Conservation (phyloP, 768 basidiomycete species). For the Auricularia sp. region DNA sequence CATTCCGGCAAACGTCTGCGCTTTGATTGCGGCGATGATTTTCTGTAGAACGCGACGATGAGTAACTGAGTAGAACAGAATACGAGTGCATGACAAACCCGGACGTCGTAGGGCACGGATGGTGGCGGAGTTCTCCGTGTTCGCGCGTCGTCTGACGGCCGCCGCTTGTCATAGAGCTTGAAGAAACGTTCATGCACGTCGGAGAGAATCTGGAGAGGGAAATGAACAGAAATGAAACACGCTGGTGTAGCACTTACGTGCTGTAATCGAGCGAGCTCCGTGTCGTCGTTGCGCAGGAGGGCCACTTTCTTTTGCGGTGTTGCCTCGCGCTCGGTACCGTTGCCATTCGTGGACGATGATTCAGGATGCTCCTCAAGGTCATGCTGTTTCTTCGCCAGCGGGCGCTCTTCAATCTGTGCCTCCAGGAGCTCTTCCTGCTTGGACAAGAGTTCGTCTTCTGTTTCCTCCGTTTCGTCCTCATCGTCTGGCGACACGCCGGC, state of each 20-base stretch:
- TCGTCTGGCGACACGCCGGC: constrained; percentile 10
- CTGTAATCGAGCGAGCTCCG: constrained; percentile 68
- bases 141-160: neutral
- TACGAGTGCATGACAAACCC: no score
- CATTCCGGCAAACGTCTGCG: constrained; percentile 63
- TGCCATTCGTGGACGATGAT: constrained; percentile 7
- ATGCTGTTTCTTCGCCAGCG: constrained; percentile 82
- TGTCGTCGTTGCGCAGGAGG: constrained; percentile 77
- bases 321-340: constrained; percentile 1
- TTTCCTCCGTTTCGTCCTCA: constrained; percentile 34
- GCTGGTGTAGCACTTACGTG: constrained; percentile 35
- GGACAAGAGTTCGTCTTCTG: constrained; percentile 40
- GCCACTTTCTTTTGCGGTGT: constrained; percentile 38
- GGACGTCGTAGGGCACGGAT: no score
- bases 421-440: constrained; percentile 70
- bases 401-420: constrained; percentile 76
- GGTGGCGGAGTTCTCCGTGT: neutral
- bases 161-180: constrained; percentile 41
- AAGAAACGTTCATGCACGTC: constrained; percentile 76
- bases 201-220: constrained; percentile 52
- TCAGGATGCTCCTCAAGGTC: constrained; percentile 42
- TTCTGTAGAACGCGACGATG: constrained; percentile 30
- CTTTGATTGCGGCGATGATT: constrained; percentile 77
- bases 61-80: neutral
- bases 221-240: neutral